Evolutionary conservation across 164 flowering plant species (phyloP), one percentile per base, ranked within the genome.

Genomic region (Tetrastigma voinierianum): DNA sequence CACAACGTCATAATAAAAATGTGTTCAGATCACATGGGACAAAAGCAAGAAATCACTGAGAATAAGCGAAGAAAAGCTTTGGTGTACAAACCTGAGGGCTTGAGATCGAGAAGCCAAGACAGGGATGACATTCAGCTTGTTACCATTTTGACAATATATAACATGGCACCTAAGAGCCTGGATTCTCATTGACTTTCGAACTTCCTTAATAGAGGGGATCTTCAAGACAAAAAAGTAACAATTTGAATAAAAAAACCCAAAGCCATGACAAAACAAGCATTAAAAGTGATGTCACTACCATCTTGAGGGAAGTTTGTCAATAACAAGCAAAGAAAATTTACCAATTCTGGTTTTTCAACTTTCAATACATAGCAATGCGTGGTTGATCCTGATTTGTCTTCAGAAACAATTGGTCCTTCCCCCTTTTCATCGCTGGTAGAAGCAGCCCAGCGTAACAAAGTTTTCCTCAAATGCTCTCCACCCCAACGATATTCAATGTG

Each of bases 401-500:
- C 88, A 15, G 23, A 54, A 62, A 85, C 74, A 61, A 81, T 62
- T 9, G 72, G 76, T 67, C 70, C 87, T 61, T 72, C 82, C 46
- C 79, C 83, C 18, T 74, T 75, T 69, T 84, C 81, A 4, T 76
- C 82, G 66, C 68, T 81, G 44, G 79, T 46, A 51, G 91, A 87
- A 67, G 83, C 72, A 57, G 86, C 90, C 95, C 96, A 90, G 25
- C 93, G 83, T 64, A 85, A 82, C 80, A 90, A 71, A 32, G 94
- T 93, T 74, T 80, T 89, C 81, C 93, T 81, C 74, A 93, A 76
- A 46, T 83, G 84, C 53, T 88, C 93, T 46, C 90, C 92, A 66
- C 92, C 97, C 96, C 98, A 93, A 1, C 96, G 86, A 54, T 89
- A 93, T 57, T 89, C 93, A 40, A 87, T 89, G 25, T 93, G 98